A percentile compares a stretch with the other conserved stretches of the same genome.
Evolutionary conservation across 1,284 basidiomycete species (phyloP).

Genomic region (Boletus albobrunnescens): DNA sequence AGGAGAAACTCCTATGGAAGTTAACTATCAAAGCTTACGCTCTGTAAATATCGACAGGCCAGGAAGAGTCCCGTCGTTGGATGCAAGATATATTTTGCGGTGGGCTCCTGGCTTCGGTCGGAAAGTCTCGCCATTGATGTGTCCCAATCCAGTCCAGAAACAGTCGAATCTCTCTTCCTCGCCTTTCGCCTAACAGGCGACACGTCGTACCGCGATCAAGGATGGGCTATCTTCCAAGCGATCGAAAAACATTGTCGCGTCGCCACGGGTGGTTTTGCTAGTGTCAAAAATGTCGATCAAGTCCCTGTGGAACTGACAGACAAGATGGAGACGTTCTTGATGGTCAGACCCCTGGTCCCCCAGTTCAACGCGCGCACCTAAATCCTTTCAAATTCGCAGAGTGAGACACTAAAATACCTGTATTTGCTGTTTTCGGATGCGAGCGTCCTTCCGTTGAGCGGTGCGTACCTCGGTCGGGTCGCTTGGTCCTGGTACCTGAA

Average conservation of each 20-base stretch:
- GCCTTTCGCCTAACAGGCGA: conserved; percentile 86
- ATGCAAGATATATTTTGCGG: conserved; percentile 89
- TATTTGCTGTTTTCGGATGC: conserved; percentile 85
- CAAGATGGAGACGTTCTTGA: conserved; percentile 94
- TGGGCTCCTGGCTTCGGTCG: conserved; percentile 27
- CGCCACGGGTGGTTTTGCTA: conserved; percentile 77
- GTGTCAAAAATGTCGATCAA: conserved; percentile 80
- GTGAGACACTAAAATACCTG: conserved; percentile 93
- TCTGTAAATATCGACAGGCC: conserved; percentile 35
- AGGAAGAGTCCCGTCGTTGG: conserved; percentile 55
- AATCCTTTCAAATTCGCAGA: conserved; percentile 39
- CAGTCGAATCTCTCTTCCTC: conserved; percentile 89
- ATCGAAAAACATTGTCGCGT: conserved; percentile 83
- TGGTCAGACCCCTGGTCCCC: conserved; percentile 47
- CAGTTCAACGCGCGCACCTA: not conserved
- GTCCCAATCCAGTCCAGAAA: conserved; percentile 69
- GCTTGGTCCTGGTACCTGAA: conserved; percentile 7
- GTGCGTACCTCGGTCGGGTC: conserved; percentile 42
- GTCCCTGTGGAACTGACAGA: conserved; percentile 69
- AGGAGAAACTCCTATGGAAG: conserved; percentile 10
- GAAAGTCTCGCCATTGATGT: not conserved
- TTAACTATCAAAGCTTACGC: conserved; percentile 7
- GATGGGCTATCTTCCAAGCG: conserved; percentile 89
- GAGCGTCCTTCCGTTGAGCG: conserved; percentile 64
- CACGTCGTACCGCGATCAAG: conserved; percentile 73